phyloP scores from a whole-genome alignment of 306 rosid genomes.

The Abrus pulchellus region DNA sequence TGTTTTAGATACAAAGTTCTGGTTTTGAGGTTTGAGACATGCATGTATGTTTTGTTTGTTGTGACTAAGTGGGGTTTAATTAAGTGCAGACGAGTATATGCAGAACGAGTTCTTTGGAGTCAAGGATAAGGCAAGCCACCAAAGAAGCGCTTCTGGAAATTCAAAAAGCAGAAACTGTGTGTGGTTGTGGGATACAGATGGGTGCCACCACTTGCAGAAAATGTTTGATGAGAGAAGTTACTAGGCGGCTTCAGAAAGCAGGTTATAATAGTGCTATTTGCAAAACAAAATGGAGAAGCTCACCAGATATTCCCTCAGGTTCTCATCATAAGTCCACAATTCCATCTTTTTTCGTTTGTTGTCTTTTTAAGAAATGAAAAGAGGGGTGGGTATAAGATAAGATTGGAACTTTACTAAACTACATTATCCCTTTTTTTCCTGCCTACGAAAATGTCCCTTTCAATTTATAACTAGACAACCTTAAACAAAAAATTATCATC shows the following conservation, averaged over 20 bases:
- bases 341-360: background rate
- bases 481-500: background rate
- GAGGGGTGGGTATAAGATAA: conserved; percentile 23
- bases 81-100: conserved; percentile 57
- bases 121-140: conserved; percentile 64
- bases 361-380: background rate
- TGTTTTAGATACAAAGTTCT: too few species aligned
- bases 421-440: conserved; percentile 18
- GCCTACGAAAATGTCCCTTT: background rate
- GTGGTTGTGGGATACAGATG: conserved; percentile 64
- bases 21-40: too few species aligned
- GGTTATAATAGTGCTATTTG: conserved; percentile 79
- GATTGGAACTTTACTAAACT: conserved; percentile 1
- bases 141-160: conserved; percentile 68
- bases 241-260: conserved; percentile 61
- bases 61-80: background rate
- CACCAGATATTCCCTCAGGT: conserved; percentile 80
- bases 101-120: conserved; percentile 70
- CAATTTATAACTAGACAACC: background rate
- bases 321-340: background rate
- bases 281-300: conserved; percentile 83
- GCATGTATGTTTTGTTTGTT: background rate
- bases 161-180: conserved; percentile 42
- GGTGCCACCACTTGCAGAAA: conserved; percentile 53
- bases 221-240: conserved; percentile 78